Base-by-base conservation (phyloP, 179 eudicot genomes). In the Actinidia arguta region DNA sequence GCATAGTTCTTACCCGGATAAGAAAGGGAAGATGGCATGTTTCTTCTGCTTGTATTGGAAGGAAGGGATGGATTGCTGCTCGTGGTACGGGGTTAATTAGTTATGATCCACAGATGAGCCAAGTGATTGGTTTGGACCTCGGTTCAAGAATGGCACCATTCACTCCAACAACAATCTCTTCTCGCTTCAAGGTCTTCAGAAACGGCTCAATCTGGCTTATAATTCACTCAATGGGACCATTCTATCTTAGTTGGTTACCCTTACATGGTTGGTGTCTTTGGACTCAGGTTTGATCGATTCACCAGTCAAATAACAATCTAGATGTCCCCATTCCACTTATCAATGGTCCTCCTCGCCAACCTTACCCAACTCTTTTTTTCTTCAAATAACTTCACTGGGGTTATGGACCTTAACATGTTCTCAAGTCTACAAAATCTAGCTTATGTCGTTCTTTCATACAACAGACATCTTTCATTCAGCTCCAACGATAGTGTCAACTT, bases 401-500 rank as follows among this genome's bases (percentile, higher is more conserved):
- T 8, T 63, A 0, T 63, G 13, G 69, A 63, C 14, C 69, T 63
- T 5, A 10, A 63, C 69, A 63, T 63, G 69, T 63, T 63, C 0
- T 24, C 69, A 63, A 54, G 14, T 8, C 58, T 54, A 3, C 4
- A 54, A 54, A 25, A 74, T 74, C 36, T 74, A 46, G 46, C 25
- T 17, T 74, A 18, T 75, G 14, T 75, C 4, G 79, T 27, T 46
- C 79, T 75, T 56, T 75, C 79, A 3, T 0, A 61, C 66, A 9
- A 39, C 62, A 75, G 67, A 27, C 48, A 48, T 62, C 27, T 61
- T 22, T 78, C 58, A 7, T 61, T 78, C 31, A 78, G 39, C 42
- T 55, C 66, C 44, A 74, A 27, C 64, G 42, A 42, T 7, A 75
- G 9, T 61, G 25, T 61, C 42, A 27, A 63, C 69, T 63, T 25